These are phyloP conservation scores for Sonneratia caseolaris DNA, from an alignment of 345 rosid genomes.

Conservation along the genomic window DNA sequence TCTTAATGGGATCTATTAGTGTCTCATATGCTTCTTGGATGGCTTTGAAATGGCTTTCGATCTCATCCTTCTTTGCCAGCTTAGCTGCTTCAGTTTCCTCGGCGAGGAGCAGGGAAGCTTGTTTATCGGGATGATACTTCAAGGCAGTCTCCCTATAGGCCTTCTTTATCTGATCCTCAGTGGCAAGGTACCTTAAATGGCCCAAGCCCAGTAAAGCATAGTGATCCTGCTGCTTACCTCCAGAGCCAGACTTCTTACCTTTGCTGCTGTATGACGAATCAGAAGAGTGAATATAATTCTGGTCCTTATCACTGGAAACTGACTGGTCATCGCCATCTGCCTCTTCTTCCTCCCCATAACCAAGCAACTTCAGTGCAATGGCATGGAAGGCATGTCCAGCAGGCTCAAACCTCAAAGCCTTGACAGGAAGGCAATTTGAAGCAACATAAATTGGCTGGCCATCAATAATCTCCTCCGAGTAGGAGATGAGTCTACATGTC, in stretches of 20 bases:
- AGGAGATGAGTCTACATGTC: conserved; percentile 41
- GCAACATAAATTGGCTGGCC: conserved; percentile 58
- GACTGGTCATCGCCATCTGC: conserved; percentile 40
- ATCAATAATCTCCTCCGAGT: conserved; percentile 69
- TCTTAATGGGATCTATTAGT: conserved; percentile 73
- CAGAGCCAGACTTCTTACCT: conserved; percentile 77
- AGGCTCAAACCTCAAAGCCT: conserved; percentile 72
- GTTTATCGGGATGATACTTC: conserved; percentile 95
- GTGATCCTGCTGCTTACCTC: conserved; percentile 74
- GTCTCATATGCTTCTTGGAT: conserved; percentile 96
- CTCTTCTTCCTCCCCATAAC: conserved; percentile 47
- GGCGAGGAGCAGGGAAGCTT: conserved; percentile 68
- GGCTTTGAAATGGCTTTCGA: conserved; percentile 72
- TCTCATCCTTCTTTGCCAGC: conserved; percentile 87
- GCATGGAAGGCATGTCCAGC: conserved; percentile 87
- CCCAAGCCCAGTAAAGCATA: conserved; percentile 85
- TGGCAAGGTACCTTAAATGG: conserved; percentile 93
- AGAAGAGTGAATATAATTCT: conserved; percentile 47
- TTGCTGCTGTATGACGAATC: conserved; percentile 67
- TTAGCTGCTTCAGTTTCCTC: conserved; percentile 91
- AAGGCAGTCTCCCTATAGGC: conserved; percentile 87
- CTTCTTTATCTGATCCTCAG: conserved; percentile 92
- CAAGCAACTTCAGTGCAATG: conserved; percentile 76
- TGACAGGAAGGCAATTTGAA: conserved; percentile 78
- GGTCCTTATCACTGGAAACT: conserved; percentile 51